Base-by-base conservation (phyloP, 768 basidiomycete genomes). In the Phaeotremella fagi region DNA sequence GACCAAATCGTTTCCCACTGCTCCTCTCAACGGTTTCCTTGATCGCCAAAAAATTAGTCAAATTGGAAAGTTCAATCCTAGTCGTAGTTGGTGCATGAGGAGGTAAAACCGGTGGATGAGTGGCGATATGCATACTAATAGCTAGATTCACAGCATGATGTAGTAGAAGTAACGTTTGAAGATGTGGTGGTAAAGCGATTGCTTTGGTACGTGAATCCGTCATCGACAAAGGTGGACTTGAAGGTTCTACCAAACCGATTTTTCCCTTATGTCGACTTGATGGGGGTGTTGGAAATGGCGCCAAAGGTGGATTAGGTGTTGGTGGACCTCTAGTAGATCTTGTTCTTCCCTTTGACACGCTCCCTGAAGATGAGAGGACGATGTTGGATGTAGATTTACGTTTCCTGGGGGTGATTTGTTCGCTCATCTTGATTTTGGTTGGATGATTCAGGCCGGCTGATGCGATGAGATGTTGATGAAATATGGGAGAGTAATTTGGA, bases 101-200 rank as follows among this genome's bases (percentile, higher is more conserved):
- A 6, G 73, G 73, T 11, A 74, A 59, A 31, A 74, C 57, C 0
- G 73, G 73, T 5, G 73, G 71, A 38, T 70, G 61, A 14, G 68
- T 68, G 16, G 73, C 73, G 36, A 74, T 58, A 41, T 71, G 64
- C 3, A 74, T 59, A 0, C 68, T 64, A 3, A 74, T 50, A 4
- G 71, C 67, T 28, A 74, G 66, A 48, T 71, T 70, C 56, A 72
- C 68, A 9, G 73, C 65, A 15, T 59, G 55, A 48, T 72, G 71
- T 1, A 72, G 58, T 16, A 59, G 52, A 7, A 72, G 46, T 2
- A 74, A 61, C n/a, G 67, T 69, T 33, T 71, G 58, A 1, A 74
- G 59, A 46, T 72, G 71, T 1, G 59, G 54, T 16, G 73, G 73
- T 1, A 74, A 64, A 23, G 22, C 48, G 33, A n/a, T 1, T 28